Percentiles rank a stretch among this genome's conserved stretches.
Conservation (phyloP, 1,139 yeast genomes). For the Candida sanyaensis region DNA sequence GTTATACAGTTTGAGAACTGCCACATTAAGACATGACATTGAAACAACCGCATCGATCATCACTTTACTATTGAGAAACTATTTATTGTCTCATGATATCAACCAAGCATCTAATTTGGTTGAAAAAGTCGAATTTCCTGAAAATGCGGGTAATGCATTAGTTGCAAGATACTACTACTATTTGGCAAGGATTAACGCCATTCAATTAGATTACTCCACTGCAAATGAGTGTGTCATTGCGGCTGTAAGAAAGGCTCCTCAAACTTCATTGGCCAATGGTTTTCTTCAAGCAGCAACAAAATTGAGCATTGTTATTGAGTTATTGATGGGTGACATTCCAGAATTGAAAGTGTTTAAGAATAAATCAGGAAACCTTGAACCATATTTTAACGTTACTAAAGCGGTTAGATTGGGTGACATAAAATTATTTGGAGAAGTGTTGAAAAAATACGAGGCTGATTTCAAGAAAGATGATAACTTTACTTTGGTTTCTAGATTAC, state of each 20-base stretch:
- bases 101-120: constrained; percentile 88
- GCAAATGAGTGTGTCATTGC: constrained; percentile 91
- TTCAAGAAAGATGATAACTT: constrained; percentile 80
- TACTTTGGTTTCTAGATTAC: constrained; percentile 82
- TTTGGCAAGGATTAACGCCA: constrained; percentile 84
- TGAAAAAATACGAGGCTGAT: constrained; percentile 60
- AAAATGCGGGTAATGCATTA: constrained; percentile 80
- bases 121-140: constrained; percentile 87
- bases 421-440: constrained; percentile 74
- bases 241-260: constrained; percentile 97
- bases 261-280: constrained; percentile 80
- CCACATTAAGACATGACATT: constrained; percentile 87
- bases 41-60: constrained; percentile 90
- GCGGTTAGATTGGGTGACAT: constrained; percentile 95
- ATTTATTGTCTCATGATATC: constrained; percentile 75
- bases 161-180: constrained; percentile 92
- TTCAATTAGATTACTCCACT: constrained; percentile 88
- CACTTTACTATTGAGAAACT: constrained; percentile 80
- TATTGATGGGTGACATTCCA: constrained; percentile 98
- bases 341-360: constrained; percentile 80
- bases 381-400: constrained; percentile 84
- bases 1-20: constrained; percentile 77
- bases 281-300: constrained; percentile 90
- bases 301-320: constrained; percentile 82
- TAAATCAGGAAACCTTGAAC: constrained; percentile 57